phyloP scores from a whole-genome alignment of 179 eudicot genomes.

The Heliamphora pulchella region DNA sequence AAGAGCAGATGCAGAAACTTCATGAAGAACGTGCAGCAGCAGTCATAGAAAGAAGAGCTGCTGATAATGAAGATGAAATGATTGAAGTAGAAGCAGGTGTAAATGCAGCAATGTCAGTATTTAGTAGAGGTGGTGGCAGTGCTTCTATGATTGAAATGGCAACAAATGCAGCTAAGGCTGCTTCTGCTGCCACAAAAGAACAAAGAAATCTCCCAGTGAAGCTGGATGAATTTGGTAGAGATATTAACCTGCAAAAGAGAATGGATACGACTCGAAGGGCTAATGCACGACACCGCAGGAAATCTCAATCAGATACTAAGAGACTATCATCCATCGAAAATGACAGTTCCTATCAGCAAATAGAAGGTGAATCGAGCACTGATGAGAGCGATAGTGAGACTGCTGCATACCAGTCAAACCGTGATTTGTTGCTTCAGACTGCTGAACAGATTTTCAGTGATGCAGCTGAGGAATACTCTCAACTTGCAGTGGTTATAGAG shows the following conservation, averaged over 20 bases:
- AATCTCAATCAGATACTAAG: conserved; percentile 52
- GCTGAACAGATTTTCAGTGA: conserved; percentile 81
- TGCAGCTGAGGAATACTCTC: conserved; percentile 74
- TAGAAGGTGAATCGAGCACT: conserved; percentile 97
- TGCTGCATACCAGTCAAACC: conserved; percentile 64
- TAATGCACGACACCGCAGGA: conserved; percentile 61
- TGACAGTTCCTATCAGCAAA: conserved; percentile 39
- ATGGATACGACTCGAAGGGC: conserved; percentile 71
- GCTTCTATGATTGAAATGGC: conserved; percentile 49
- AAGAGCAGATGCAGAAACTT: conserved; percentile 85
- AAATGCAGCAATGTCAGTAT: conserved; percentile 60
- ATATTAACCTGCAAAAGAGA: conserved; percentile 60
- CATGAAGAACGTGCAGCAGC: conserved; percentile 75
- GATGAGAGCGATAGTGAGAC: conserved; percentile 88
- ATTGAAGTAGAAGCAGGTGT: conserved; percentile 78
- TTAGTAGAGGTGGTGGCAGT: conserved; percentile 48
- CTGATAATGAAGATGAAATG: conserved; percentile 80
- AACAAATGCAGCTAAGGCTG: conserved; percentile 64
- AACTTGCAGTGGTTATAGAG: conserved; percentile 65
- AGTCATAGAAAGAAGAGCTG: conserved; percentile 62
- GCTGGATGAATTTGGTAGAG: conserved; percentile 85
- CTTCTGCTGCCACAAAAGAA: conserved; percentile 46
- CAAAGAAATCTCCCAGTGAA: conserved; percentile 50
- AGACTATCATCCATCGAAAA: conserved; percentile 42
- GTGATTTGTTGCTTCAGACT: conserved; percentile 60